Evolutionary conservation across 495 filamentous ascomycete genomes (phyloP).

Genomic region (Aspergillus funiculosus): DNA sequence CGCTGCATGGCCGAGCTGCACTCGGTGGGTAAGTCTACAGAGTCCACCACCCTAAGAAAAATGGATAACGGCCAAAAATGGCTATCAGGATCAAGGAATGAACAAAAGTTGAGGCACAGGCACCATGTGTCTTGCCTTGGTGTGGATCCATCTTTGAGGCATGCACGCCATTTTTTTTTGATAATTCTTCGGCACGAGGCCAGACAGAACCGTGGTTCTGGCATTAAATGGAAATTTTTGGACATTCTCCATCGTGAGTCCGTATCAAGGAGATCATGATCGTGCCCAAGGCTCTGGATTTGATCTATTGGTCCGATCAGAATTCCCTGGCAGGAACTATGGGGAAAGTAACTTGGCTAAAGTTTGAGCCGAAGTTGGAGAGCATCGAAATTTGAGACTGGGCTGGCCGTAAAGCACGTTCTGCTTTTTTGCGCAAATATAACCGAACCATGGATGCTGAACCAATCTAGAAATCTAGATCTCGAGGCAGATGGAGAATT

Average conservation of each 20-base stretch:
- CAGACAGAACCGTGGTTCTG: not conserved
- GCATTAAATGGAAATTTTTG: not conserved
- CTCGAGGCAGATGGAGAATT: too few species aligned
- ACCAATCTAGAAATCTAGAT: too few species aligned
- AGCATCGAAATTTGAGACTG: not conserved
- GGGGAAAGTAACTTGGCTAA: not conserved
- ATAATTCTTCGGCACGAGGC: not conserved
- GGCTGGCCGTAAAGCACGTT: not conserved
- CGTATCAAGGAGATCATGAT: not conserved
- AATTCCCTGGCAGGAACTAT: conserved; percentile 1
- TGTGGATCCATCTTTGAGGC: conserved; percentile 6
- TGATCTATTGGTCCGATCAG: conserved; percentile 6
- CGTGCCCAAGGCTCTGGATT: not conserved
- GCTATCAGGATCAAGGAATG: not conserved
- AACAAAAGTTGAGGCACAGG: not conserved
- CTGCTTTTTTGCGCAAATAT: too few species aligned
- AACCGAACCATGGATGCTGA: too few species aligned
- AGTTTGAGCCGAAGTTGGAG: not conserved
- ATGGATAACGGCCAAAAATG: not conserved
- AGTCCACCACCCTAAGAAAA: conserved; percentile 4
- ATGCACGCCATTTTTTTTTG: not conserved
- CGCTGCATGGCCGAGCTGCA: not conserved
- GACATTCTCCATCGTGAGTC: not conserved
- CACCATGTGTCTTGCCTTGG: conserved; percentile 2
- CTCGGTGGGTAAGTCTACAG: conserved; percentile 2